Evolutionary conservation across 306 rosid genomes (phyloP).

Genomic region (Heteromeles arbutifolia): DNA sequence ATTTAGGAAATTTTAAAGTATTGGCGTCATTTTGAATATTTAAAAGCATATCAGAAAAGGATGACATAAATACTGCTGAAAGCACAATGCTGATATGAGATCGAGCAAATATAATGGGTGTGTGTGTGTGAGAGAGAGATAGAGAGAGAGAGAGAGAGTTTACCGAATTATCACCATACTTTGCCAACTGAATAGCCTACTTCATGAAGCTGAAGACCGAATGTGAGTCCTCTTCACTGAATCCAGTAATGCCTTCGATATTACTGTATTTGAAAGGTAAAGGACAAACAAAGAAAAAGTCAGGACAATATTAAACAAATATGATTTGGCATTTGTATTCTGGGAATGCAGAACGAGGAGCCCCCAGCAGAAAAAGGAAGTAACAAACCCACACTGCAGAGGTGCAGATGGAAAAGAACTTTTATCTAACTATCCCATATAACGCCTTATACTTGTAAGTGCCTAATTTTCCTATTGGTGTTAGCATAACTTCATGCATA

Average conservation of each 20-base stretch:
- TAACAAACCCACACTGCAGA: neutral
- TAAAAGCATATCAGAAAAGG: neutral
- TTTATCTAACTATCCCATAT: neutral
- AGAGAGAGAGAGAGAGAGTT: neutral
- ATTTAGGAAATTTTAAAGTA: neutral
- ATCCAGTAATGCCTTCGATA: constrained; percentile 85
- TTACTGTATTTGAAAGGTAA: constrained; percentile 36
- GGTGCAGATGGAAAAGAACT: neutral
- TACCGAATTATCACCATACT: constrained; percentile 50
- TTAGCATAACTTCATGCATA: neutral
- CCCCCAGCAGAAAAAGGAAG: neutral
- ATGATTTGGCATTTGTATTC: constrained; percentile 4
- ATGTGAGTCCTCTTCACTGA: constrained; percentile 50
- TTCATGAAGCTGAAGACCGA: constrained; percentile 59
- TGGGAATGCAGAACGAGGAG: neutral
- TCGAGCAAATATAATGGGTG: neutral
- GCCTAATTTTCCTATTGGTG: neutral
- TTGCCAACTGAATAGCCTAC: constrained; percentile 62
- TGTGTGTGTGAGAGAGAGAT: neutral
- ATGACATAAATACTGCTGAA: neutral
- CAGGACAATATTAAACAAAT: neutral
- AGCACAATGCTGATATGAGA: constrained; percentile 2
- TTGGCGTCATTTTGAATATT: neutral
- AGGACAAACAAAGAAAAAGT: neutral
- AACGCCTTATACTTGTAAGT: neutral